phyloP scores from a whole-genome alignment of 2,329 filamentous ascomycete genomes.

The Chalara sp. region DNA sequence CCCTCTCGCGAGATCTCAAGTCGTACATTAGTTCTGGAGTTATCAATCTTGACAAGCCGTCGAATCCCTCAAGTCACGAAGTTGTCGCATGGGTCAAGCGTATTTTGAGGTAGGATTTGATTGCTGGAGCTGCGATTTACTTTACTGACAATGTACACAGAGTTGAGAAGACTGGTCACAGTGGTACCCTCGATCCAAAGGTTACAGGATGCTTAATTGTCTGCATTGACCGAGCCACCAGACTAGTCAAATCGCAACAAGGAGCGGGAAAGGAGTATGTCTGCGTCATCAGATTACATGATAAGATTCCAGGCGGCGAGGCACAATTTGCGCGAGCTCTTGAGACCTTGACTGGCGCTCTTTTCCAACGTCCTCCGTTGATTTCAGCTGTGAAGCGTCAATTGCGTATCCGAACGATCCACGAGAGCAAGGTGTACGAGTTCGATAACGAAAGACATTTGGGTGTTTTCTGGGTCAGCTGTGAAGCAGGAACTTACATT shows the following conservation, averaged over 20 bases:
- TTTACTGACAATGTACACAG: constrained; percentile 34
- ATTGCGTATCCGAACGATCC: constrained; percentile 94
- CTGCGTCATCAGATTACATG: constrained; percentile 88
- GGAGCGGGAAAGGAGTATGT: constrained; percentile 99
- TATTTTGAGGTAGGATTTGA: constrained; percentile 66
- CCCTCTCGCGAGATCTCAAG: constrained; percentile 90
- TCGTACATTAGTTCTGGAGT: constrained; percentile 95
- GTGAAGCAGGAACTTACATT: constrained; percentile 97
- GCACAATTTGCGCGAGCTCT: constrained; percentile 88
- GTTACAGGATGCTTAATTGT: constrained; percentile 94
- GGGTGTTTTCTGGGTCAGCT: constrained; percentile 98
- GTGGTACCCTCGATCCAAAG: constrained; percentile 95
- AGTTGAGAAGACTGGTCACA: constrained; percentile 96
- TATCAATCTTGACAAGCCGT: constrained; percentile 97
- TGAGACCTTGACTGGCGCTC: constrained; percentile 90
- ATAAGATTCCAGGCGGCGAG: constrained; percentile 89
- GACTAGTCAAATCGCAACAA: constrained; percentile 97
- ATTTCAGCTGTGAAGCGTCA: constrained; percentile 99
- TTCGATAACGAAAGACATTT: constrained; percentile 98
- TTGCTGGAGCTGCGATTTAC: constrained; percentile 1
- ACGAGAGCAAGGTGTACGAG: constrained; percentile 94
- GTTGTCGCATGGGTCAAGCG: constrained; percentile 99
- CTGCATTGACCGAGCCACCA: constrained; percentile 92
- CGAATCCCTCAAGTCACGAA: constrained; percentile 96
- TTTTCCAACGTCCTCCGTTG: constrained; percentile 93